Conservation (phyloP, 129 eudicot species). For the Chrysanthemum makinoi region DNA sequence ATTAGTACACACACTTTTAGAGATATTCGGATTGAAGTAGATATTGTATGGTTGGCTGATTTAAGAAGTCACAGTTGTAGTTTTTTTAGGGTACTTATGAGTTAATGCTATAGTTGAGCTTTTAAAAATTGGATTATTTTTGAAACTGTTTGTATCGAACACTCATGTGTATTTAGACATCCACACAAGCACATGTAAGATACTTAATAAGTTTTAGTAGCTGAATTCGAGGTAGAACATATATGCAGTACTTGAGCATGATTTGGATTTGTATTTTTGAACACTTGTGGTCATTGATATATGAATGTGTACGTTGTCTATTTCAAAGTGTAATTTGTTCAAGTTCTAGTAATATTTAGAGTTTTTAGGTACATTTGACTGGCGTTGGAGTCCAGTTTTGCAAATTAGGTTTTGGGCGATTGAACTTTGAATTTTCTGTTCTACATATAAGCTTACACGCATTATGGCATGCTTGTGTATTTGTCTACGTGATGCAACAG, state of each 20-base stretch:
- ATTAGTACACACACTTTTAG: neutral
- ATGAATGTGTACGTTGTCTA: constrained; percentile 1
- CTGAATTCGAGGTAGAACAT: neutral
- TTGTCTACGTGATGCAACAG: constrained; percentile 6
- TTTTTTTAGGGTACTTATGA: constrained; percentile 19
- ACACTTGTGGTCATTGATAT: neutral
- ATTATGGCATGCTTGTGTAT: neutral
- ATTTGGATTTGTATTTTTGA: neutral
- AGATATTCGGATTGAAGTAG: constrained; percentile 11
- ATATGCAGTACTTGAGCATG: neutral
- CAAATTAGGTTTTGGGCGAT: constrained; percentile 15
- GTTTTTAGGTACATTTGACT: constrained; percentile 18
- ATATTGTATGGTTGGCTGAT: neutral
- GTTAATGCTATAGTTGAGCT: neutral
- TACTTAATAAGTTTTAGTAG: too few relatives aligned
- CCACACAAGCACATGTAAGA: neutral
- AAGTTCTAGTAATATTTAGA: constrained; percentile 1
- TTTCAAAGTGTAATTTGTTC: neutral
- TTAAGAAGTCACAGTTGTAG: neutral
- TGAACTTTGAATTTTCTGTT: constrained; percentile 6
- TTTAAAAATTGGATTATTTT: neutral
- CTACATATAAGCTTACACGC: constrained; percentile 4
- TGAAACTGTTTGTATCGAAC: constrained; percentile 8
- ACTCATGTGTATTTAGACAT: neutral
- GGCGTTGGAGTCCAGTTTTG: neutral